Evolutionary conservation across 257 asterid species (phyloP).

Genomic region (Nicotiana otophora): DNA sequence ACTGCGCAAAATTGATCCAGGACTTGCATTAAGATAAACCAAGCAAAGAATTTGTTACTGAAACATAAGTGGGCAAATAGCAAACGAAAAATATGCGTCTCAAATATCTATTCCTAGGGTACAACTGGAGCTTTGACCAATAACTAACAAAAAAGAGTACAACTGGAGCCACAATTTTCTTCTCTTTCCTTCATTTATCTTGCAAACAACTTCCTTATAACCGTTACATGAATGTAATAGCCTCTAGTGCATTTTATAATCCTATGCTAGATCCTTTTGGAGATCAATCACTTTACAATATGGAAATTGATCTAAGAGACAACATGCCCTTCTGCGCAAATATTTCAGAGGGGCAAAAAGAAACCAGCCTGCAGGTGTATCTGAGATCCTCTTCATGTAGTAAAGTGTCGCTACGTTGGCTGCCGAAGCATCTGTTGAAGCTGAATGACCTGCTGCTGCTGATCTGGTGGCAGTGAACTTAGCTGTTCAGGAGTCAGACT

Average conservation of each 20-base stretch:
- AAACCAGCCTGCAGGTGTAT: background rate
- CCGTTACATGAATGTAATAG: conserved; percentile 10
- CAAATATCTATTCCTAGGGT: background rate
- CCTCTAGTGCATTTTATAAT: background rate
- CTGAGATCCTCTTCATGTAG: background rate
- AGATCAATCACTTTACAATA: conserved; percentile 4
- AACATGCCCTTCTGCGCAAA: background rate
- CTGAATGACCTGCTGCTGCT: conserved; percentile 78
- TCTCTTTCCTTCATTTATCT: background rate
- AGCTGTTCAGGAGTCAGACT: conserved; percentile 75
- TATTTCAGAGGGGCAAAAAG: conserved; percentile 4
- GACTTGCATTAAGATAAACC: background rate
- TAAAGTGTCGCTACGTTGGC: conserved; percentile 33
- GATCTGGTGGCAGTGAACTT: conserved; percentile 77
- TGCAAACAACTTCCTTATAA: conserved; percentile 1
- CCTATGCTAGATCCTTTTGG: background rate
- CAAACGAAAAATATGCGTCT: background rate
- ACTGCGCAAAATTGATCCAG: background rate
- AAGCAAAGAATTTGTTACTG: background rate
- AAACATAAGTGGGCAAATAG: background rate
- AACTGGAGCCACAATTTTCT: background rate
- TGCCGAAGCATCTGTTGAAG: conserved; percentile 89
- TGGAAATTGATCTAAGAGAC: background rate
- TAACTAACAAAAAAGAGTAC: background rate
- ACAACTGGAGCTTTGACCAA: background rate